Evolutionary conservation across 345 rosid genomes (phyloP), one percentile per base, ranked within the genome.

Genomic region (Ceriops tagal): DNA sequence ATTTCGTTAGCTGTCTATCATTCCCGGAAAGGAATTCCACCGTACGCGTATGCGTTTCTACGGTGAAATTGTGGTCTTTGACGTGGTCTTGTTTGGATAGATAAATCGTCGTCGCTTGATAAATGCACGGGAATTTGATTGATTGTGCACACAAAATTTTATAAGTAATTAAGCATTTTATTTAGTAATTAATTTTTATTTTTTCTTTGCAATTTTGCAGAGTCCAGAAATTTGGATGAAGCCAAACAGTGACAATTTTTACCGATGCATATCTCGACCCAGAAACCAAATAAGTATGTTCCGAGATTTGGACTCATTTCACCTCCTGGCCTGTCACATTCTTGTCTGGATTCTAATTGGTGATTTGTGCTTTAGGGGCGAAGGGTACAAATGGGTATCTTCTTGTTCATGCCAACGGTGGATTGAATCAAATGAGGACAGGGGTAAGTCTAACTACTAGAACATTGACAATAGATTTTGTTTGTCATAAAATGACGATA

Each of bases 361-460:
- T 22, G 5, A 43, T 6, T 62, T 19, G 26, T 53, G 20, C 8
- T 83, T 34, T 63, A 76, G 89, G 86, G 82, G 31, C 73, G 58
- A 6, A 64, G 8, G 80, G 80, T 28, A 84, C 98, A 35, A 92
- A 90, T 71, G 98, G 99, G 1, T 96, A 89, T 75, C 86, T 96
- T 70, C 55, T 96, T 28, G 96, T 90, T 75, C 97, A 92, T 70
- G 98, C 99, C 7, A 96, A 92, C 66, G 99, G 98, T 39, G 99
- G 99, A 75, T 67, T 96, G 82, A 96, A 96, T 84, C 99, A 96
- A 85, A 96, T 96, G 99, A 90, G 98, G 85, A 88, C 97, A n/a
- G 98, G 98, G 58, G 99, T 92, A 81, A 78, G 92, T 81, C 73
- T 55, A 66, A 9, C 8, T 31, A 1, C 35, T 18, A 13, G 18